Conservation (phyloP, 2,329 filamentous ascomycete species). For the Xylaria sp. region DNA sequence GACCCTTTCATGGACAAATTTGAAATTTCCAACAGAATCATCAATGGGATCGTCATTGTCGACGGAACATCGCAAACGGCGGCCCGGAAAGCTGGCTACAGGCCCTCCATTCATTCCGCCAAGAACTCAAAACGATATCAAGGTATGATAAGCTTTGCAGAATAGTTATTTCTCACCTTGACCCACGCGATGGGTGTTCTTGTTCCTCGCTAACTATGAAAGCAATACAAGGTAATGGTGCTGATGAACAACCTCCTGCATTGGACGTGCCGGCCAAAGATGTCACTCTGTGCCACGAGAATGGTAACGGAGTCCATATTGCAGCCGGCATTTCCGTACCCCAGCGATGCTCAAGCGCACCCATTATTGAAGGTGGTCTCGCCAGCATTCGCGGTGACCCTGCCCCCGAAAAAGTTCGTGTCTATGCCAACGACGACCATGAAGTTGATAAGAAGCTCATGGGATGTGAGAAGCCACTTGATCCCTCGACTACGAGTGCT, state of each 20-base stretch:
- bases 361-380: conserved; percentile 19
- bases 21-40: conserved; percentile 23
- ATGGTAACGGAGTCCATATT: not conserved
- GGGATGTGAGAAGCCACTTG: conserved; percentile 21
- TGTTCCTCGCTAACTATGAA: not conserved
- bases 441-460: conserved; percentile 24
- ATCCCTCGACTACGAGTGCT: not conserved
- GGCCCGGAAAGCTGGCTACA: conserved; percentile 9
- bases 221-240: not conserved
- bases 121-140: not conserved
- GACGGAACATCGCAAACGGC: conserved; percentile 40
- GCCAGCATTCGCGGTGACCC: not conserved
- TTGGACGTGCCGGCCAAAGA: not conserved
- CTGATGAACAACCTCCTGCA: not conserved
- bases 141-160: conserved; percentile 9
- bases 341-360: conserved; percentile 31
- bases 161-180: not conserved
- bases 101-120: not conserved
- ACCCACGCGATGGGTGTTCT: not conserved
- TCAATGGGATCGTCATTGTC: conserved; percentile 40
- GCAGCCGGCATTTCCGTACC: not conserved
- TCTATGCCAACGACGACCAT: conserved; percentile 24
- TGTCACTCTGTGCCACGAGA: not conserved
- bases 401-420: conserved; percentile 1
- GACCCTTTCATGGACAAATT: conserved; percentile 34